Conservation (phyloP, 2,329 filamentous ascomycete genomes). For the Talaromyces sp. region DNA sequence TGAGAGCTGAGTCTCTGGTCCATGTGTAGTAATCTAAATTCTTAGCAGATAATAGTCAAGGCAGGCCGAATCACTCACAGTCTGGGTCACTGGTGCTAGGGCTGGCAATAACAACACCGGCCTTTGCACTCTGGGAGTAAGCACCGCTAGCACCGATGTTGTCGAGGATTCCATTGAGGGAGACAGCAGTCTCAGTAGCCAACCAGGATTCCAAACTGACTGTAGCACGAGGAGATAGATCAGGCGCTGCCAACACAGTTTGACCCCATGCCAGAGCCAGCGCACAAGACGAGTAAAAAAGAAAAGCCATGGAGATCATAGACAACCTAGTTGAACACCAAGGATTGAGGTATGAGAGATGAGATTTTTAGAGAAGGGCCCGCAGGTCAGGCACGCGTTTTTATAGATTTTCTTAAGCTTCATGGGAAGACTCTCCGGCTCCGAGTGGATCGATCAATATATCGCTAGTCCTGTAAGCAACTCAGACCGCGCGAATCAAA, state of each 20-base stretch:
- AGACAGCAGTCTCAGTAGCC: constrained; percentile 41
- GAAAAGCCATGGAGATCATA: constrained; percentile 14
- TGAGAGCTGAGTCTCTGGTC: constrained; percentile 69
- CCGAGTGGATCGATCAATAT: neutral
- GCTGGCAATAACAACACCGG: constrained; percentile 53
- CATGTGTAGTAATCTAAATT: constrained; percentile 70
- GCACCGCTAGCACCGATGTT: constrained; percentile 53
- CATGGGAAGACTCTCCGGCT: neutral
- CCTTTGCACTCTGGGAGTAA: constrained; percentile 43
- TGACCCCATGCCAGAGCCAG: constrained; percentile 15
- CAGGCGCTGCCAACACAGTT: constrained; percentile 16
- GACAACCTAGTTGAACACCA: neutral
- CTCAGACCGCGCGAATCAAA: too few species aligned
- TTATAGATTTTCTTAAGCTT: neutral
- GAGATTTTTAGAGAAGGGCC: neutral
- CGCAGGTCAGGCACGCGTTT: neutral
- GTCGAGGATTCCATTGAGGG: constrained; percentile 49
- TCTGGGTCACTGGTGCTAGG: constrained; percentile 51
- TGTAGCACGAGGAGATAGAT: constrained; percentile 17
- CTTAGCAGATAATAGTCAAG: neutral
- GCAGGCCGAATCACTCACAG: constrained; percentile 37
- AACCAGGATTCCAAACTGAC: constrained; percentile 25
- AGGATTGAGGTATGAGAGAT: neutral
- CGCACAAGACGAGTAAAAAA: constrained; percentile 19
- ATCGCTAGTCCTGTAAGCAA: too few species aligned